Evolutionary conservation across 192 early-diverging fungal genomes (phyloP), one percentile per base, ranked within the genome.

Genomic region (Backusella sp.): DNA sequence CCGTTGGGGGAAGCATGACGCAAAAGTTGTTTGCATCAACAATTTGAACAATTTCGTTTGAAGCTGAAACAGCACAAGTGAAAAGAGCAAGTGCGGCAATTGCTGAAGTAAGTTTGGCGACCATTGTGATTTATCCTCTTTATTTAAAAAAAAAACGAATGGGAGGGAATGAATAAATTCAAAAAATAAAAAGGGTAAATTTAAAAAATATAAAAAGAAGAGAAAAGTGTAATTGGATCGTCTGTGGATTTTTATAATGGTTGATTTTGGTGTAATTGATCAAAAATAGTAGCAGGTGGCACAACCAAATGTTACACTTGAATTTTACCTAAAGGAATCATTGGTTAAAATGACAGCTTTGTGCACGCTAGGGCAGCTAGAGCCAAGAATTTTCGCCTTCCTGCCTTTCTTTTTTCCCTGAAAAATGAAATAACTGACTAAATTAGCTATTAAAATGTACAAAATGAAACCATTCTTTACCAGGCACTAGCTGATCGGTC

Each of bases 1-100:
- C 70, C 8, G 49, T 15, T 8, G 84, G 84, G 9, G 86, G 86
- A 70, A 87, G 72, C 68, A 85, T 78, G 2, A 82, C 36, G 62
- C 80, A 82, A 36, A 82, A 82, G 76, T 78, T 78, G 71, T 19
- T 78, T 26, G 80, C 74, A 68, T 78, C 77, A 12, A 78, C 74
- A 2, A 82, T 70, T 71, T 77, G 73, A 21, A 73, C 73, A 46
- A 81, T 70, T 70, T 81, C 76, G 19, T 49, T 73, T 44, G 41
- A 46, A 15, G 70, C 70, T 28, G 23, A 46, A 30, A 71, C 70
- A 42, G 44, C 39, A 17, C 15, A 15, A 9, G 39, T 23, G 26
- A 71, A 28, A 19, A 49, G 26, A 30, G 70, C 41, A 17, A 71
- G 12, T 17, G 42, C 42, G 4, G 26, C 41, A 9, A 44, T 15